Evolutionary conservation across 169 alveolate species (phyloP), one percentile per base, ranked within the genome.

Genomic region (Eimeria sp.): DNA sequence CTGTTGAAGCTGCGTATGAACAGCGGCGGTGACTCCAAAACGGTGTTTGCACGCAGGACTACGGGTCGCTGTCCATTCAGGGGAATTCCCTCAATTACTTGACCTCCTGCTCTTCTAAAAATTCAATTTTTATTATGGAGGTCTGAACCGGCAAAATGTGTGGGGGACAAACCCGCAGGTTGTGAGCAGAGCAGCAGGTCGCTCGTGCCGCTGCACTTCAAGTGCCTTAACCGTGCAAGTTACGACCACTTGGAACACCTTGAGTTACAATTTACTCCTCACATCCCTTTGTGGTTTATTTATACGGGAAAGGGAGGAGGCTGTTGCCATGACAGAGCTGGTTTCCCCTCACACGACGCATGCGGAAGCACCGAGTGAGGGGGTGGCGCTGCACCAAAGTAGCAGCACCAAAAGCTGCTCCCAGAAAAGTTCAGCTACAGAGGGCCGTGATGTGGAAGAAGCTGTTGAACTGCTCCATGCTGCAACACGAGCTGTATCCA

Each of bases 401-500:
- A 27, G 49, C 49, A 16, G 71, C 89, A 10, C 80, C 52, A 8
- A 1, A 13, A 27, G 91, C 37, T 60, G 30, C 58, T 33, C 58
- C 4, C n/a, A 18, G 13, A n/a, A 30, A 16, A 6, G 33, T 10
- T 25, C 52, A 85, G 60, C 46, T 37, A 77, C 74, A 60, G 80
- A 37, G 27, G 1, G 25, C n/a, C 74, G 78, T 30, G 77, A 37
- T 40, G 71, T 58, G 49, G 78, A 85, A 11, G 62, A 60, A 40
- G 91, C 80, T 40, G 60, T 60, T 30, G 91, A 64, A 46, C 68
- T 85, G 78, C 60, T 85, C 60, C 56, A 85, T 25, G 78, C 58
- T 23, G 62, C 71, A 14, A 30, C 74, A 56, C 91, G 76, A 9
- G 43, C 27, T 20, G 91, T 64, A 85, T 33, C 78, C 54, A 85